Conservation (phyloP, 352 stramenopile species). For the Phytophthora fragariaefolia region DNA sequence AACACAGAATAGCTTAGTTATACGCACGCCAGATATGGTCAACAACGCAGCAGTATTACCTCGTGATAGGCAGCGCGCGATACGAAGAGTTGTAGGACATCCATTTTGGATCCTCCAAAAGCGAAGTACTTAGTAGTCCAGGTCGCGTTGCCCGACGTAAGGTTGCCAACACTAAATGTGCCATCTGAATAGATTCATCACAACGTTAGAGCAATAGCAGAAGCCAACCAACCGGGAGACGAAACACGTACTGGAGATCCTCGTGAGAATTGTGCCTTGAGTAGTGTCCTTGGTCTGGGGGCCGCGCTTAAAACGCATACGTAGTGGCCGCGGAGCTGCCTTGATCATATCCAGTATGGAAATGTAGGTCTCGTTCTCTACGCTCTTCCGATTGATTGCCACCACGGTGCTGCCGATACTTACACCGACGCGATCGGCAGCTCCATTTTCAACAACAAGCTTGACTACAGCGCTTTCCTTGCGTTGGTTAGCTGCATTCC, state of each 20-base stretch:
- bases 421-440: constrained; percentile 72
- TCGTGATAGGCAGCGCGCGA: constrained; percentile 85
- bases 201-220: constrained; percentile 7
- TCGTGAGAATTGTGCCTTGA: constrained; percentile 72
- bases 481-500: constrained; percentile 57
- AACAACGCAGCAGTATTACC: no score
- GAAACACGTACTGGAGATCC: constrained; percentile 74
- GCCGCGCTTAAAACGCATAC: constrained; percentile 75
- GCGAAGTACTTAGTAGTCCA: constrained; percentile 87
- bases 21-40: no score
- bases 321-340: constrained; percentile 72
- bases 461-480: constrained; percentile 81
- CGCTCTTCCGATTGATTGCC: constrained; percentile 67
- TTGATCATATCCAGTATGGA: constrained; percentile 81
- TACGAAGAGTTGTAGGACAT: constrained; percentile 86
- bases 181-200: constrained; percentile 59
- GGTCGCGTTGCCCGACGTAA: constrained; percentile 76
- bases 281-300: constrained; percentile 72
- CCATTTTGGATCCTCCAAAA: constrained; percentile 81
- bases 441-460: constrained; percentile 80
- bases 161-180: constrained; percentile 84
- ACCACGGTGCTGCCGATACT: constrained; percentile 74
- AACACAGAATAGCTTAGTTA: constrained; percentile 3
- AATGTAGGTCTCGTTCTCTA: constrained; percentile 67
- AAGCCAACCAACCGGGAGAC: background rate